A percentile compares a stretch with the other conserved stretches of the same genome.
Evolutionary conservation across 305 asterid genomes (phyloP).

Genomic region (Rubia peregrina): DNA sequence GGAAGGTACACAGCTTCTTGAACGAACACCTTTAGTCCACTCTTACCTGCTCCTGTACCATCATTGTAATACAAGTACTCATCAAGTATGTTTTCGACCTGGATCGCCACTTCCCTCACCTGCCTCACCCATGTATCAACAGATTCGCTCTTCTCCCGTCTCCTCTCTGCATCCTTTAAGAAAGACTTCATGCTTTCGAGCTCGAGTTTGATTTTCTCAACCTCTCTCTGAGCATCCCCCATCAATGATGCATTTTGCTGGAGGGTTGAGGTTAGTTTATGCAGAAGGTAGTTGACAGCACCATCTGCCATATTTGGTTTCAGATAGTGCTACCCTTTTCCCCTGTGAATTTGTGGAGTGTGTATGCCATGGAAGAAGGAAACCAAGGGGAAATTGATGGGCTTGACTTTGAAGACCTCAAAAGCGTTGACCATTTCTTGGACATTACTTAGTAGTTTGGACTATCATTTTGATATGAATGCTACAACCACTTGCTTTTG

Average conservation of each 20-base stretch:
- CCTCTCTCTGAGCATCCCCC: conserved; percentile 16
- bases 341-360: neutral
- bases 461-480: neutral
- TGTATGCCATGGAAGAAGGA: neutral
- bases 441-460: neutral
- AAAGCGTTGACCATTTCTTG: conserved; percentile 1
- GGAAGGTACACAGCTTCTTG: conserved; percentile 10
- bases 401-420: neutral
- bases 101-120: conserved; percentile 18
- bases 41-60: neutral
- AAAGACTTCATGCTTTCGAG: conserved; percentile 24
- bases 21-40: neutral
- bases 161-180: conserved; percentile 22
- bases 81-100: conserved; percentile 24
- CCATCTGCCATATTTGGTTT: conserved; percentile 22
- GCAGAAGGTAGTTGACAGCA: conserved; percentile 19
- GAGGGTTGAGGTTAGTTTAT: conserved; percentile 13
- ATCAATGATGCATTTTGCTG: conserved; percentile 14
- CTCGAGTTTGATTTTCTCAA: conserved; percentile 24
- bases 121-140: conserved; percentile 23
- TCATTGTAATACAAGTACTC: conserved; percentile 20
- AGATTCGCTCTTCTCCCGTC: conserved; percentile 16
- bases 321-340: neutral
- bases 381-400: neutral
- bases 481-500: too few relatives aligned